A percentile compares a stretch with the other conserved stretches of the same genome.
phyloP scores from a whole-genome alignment of 139 green algal species.

The Tetradesmus lagerheimii region DNA sequence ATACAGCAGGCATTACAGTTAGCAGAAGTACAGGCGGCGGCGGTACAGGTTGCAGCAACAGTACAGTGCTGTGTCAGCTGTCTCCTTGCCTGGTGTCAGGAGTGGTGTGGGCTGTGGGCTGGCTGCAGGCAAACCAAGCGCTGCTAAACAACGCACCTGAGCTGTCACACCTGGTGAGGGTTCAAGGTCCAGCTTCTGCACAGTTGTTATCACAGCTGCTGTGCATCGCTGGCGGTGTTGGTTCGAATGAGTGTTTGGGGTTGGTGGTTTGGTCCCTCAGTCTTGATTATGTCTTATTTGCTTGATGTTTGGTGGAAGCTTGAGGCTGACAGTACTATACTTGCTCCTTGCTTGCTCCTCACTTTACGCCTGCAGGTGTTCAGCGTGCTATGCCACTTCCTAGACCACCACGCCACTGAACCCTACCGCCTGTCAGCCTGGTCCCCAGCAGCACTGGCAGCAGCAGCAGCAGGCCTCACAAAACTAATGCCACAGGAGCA shows the following conservation, averaged over 20 bases:
- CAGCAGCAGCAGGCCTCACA: slow-evolving; percentile 35
- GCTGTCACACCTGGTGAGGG: slow-evolving; percentile 8
- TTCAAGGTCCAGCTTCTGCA: too few species aligned
- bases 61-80: not conserved
- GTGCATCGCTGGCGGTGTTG: too few species aligned
- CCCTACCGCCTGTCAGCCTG: not conserved
- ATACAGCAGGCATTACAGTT: not conserved
- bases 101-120: slow-evolving; percentile 1
- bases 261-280: too few species aligned
- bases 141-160: not conserved
- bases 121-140: not conserved
- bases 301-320: too few species aligned
- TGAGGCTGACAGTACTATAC: too few species aligned
- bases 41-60: not conserved
- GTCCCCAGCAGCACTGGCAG: slow-evolving; percentile 15
- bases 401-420: not conserved
- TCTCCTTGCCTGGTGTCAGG: not conserved
- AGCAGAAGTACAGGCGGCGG: not conserved
- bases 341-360: too few species aligned
- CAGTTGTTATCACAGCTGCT: not conserved
- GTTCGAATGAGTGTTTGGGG: too few species aligned
- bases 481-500: not conserved
- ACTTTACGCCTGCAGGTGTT: slow-evolving; percentile 8
- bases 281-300: too few species aligned
- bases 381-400: not conserved